Conservation (phyloP, 2,329 filamentous ascomycete species). For the Coleophoma eucalyptorum region DNA sequence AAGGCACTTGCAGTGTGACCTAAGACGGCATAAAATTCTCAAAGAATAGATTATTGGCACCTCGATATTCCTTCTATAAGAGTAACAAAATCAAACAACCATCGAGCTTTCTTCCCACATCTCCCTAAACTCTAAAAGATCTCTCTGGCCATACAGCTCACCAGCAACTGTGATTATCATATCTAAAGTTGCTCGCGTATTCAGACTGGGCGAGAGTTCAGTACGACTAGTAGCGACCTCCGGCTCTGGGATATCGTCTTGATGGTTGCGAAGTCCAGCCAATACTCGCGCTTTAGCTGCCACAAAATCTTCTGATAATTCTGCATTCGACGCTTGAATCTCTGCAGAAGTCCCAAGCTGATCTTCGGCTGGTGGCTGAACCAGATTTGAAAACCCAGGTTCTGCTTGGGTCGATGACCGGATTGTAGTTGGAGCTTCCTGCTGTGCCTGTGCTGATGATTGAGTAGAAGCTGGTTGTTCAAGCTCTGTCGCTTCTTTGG, state of each 20-base stretch:
- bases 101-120: slow-evolving; percentile 31
- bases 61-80: too few relatives aligned
- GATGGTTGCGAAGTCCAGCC: slow-evolving; percentile 15
- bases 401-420: background rate
- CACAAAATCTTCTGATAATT: slow-evolving; percentile 5
- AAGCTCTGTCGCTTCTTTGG: slow-evolving; percentile 5
- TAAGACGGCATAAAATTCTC: too few relatives aligned
- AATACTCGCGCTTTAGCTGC: slow-evolving; percentile 43
- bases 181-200: slow-evolving; percentile 66
- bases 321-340: background rate
- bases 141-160: slow-evolving; percentile 85
- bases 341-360: background rate
- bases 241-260: background rate
- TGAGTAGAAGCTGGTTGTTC: background rate
- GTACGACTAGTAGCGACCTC: slow-evolving; percentile 4
- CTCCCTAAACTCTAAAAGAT: slow-evolving; percentile 73
- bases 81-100: too few relatives aligned
- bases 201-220: slow-evolving; percentile 21
- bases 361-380: background rate
- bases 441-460: background rate
- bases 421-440: slow-evolving; percentile 1
- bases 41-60: too few relatives aligned
- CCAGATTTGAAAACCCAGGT: background rate
- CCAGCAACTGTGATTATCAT: slow-evolving; percentile 89
- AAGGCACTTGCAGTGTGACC: too few relatives aligned